phyloP scores from a whole-genome alignment of 805 yeast species.

The Myxozyma neotropica region DNA sequence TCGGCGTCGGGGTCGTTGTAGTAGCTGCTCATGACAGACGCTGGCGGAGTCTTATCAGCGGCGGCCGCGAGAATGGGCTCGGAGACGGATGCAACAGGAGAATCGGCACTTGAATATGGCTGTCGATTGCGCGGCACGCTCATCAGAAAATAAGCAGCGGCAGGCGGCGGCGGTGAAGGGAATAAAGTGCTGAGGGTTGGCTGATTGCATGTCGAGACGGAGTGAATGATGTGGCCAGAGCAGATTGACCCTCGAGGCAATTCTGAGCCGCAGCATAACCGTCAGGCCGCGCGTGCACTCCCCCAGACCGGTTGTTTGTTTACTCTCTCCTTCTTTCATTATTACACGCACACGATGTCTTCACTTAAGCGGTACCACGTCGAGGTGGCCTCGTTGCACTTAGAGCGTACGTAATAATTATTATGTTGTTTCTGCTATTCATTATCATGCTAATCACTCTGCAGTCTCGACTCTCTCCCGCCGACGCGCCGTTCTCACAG shows the following conservation, averaged over 20 bases:
- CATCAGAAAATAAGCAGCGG: not conserved
- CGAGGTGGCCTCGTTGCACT: not conserved
- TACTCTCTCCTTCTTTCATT: not conserved
- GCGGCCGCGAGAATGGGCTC: not conserved
- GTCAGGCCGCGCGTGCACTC: not conserved
- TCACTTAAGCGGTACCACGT: conserved; percentile 6
- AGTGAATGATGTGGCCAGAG: conserved; percentile 8
- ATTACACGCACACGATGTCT: not conserved
- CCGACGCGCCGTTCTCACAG: conserved; percentile 4
- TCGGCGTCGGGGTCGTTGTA: conserved; percentile 11
- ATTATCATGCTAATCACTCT: too few species aligned
- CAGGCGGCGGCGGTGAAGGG: not conserved
- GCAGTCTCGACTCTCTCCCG: conserved; percentile 6
- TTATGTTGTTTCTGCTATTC: too few species aligned
- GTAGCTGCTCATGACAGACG: not conserved
- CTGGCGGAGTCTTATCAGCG: not conserved
- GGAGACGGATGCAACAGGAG: not conserved
- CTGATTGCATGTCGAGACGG: not conserved
- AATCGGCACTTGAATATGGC: not conserved
- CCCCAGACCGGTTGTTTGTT: not conserved
- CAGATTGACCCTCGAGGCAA: not conserved
- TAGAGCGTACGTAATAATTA: not conserved
- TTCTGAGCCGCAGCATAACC: not conserved
- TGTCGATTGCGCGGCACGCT: conserved; percentile 8
- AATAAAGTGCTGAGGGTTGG: not conserved